phyloP scores from a whole-genome alignment of 495 filamentous ascomycete species.

The Podospora conica region DNA sequence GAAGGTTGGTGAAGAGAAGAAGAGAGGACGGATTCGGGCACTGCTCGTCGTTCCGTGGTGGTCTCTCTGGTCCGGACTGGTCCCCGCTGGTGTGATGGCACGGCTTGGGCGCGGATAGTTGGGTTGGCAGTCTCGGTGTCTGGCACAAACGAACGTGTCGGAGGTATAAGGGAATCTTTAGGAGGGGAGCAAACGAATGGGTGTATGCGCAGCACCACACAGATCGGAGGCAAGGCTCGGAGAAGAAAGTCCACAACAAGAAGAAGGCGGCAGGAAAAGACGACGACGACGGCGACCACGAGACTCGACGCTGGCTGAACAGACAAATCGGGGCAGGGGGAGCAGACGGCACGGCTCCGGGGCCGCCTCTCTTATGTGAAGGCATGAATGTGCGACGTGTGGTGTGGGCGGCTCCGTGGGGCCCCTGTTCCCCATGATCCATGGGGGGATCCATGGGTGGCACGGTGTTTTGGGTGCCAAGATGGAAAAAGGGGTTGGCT shows the following conservation, averaged over 20 bases:
- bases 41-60: neutral
- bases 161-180: slow-evolving; percentile 12
- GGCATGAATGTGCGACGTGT: slow-evolving; percentile 16
- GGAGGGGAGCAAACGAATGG: slow-evolving; percentile 12
- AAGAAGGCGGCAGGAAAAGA: slow-evolving; percentile 9
- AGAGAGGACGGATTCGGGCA: neutral
- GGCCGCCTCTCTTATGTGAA: slow-evolving; percentile 22
- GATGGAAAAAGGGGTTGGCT: neutral
- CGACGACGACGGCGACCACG: slow-evolving; percentile 4
- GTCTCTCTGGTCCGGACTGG: neutral
- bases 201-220: slow-evolving; percentile 24
- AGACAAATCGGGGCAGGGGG: neutral
- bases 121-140: neutral
- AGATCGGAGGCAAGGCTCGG: slow-evolving; percentile 13
- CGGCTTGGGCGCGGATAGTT: neutral
- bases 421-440: neutral
- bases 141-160: neutral
- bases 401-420: neutral
- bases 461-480: slow-evolving; percentile 13
- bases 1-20: neutral
- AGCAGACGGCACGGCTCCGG: slow-evolving; percentile 17
- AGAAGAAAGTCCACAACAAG: slow-evolving; percentile 1
- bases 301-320: slow-evolving; percentile 11
- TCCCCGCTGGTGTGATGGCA: neutral
- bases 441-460: slow-evolving; percentile 13